These are phyloP conservation scores for Plectranthus barbatus DNA, from an alignment of 257 asterid species.

Conservation along the genomic window DNA sequence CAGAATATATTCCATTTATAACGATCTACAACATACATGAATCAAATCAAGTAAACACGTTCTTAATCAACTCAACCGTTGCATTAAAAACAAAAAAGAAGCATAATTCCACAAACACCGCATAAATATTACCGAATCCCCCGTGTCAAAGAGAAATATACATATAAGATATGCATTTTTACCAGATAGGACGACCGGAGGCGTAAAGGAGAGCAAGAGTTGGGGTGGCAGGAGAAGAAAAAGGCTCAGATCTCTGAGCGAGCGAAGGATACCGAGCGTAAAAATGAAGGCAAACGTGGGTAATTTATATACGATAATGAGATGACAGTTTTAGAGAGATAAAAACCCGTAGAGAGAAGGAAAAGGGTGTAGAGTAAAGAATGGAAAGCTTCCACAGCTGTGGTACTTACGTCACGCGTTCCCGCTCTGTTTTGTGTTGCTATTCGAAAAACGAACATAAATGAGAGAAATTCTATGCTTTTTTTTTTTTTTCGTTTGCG, in stretches of 20 bases:
- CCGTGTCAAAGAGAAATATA: background rate
- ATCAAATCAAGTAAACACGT: conserved; percentile 6
- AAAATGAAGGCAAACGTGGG: conserved; percentile 14
- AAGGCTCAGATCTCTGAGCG: conserved; percentile 40
- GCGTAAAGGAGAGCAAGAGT: conserved; percentile 4
- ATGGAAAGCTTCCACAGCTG: conserved; percentile 2
- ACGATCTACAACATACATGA: conserved; percentile 3
- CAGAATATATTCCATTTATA: background rate
- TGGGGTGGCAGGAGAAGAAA: conserved; percentile 17
- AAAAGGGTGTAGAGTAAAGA: conserved; percentile 14
- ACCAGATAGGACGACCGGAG: conserved; percentile 17
- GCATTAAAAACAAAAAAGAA: background rate
- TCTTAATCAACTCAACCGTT: background rate
- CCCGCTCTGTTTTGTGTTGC: conserved; percentile 16
- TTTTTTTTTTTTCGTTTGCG: background rate
- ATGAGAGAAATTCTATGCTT: background rate
- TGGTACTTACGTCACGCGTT: conserved; percentile 19
- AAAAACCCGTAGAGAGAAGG: conserved; percentile 32
- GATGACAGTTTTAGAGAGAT: conserved; percentile 26
- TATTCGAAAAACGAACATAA: conserved; percentile 2
- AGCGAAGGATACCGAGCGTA: conserved; percentile 20
- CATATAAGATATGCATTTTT: conserved; percentile 1
- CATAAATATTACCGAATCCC: background rate
- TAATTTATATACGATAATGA: background rate
- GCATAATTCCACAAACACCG: background rate